Evolutionary conservation across 352 stramenopile species (phyloP), one percentile per base, ranked within the genome.

Genomic region (Globisporangium nagaii): DNA sequence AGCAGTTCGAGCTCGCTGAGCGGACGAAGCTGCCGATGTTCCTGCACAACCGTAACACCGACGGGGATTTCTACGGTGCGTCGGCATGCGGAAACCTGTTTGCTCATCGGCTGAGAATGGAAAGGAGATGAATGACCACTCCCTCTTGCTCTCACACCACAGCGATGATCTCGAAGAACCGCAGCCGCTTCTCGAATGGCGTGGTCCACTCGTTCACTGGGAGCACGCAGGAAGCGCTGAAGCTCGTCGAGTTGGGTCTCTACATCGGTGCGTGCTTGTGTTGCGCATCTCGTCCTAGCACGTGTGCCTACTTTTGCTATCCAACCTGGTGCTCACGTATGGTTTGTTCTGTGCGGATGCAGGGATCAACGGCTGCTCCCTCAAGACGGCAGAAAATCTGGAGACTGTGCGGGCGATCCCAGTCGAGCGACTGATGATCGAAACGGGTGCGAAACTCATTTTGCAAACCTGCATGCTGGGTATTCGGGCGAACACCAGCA

Each of bases 171-270:
- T 50, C 63, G 7, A 73, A 70, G 42, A 80, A 95, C 37, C 72
- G 87, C 47, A 62, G 69, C 39, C 69, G 74, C 39, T 92, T 94
- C 42, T 74, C 68, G 2, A 66, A 88, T 44, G 96, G 93, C 11
- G 96, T 99, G 5, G 96, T 98, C 24, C 96, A 99, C 68, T 98
- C 85, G 43, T 99, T 99, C 78, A 97, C 96, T 53, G 96, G 96
- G 34, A 87, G 63, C 7, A 79, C 84, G 6, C 89, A 98, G 20
- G 86, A 99, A 60, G 95, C 95, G 34, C 62, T 89, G 20, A 79
- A 94, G 65, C 86, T 98, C 25, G 72, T 97, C 19, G 76, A 94
- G 27, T 66, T 98, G n/a, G 93, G 84, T 13, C 73, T 98, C 13
- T 98, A 96, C 63, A 98, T 98, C 63, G 96, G 96, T 87, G 25